Base-by-base conservation (phyloP, 805 yeast genomes). In the Sugiyamaella lignohabitans region DNA sequence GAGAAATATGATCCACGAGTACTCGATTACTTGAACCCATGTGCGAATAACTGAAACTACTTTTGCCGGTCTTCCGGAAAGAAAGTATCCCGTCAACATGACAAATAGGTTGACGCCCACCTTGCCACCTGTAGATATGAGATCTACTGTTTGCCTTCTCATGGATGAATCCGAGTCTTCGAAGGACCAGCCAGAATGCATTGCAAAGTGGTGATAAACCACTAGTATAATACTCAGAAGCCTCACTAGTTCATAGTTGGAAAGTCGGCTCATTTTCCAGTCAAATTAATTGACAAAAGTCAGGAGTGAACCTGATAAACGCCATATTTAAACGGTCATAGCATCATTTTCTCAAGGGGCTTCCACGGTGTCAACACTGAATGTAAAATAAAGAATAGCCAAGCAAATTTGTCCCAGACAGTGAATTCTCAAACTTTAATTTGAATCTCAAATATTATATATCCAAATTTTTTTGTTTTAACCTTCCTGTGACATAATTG, bases 21-120 rank as follows among this genome's bases (percentile, higher is more conserved):
- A 44, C 2, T 14, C 18, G 14, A 38, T 11, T 22, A 38, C 37
- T 5, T 35, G 42, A 20, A 44, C 18, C 47, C 47, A 44, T 2
- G 47, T 38, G 8, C 47, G 42, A 3, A 39, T 6, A 3, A 44
- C 16, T 5, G 47, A 17, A n/a, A 6, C 4, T 18, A 38, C 8
- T 17, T 22, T 38, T 5, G 37, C 42, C 2, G 37, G 43, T 18
- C 34, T 17, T 14, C 36, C 16, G 3, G 35, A 19, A 8, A 38
- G 23, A 20, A 44, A 44, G 30, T 44, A 44, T 8, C 47, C 47
- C n/a, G 47, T 22, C 37, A 44, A 5, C 5, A 44, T 38, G 34
- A 44, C 29, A 21, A 44, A 44, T 35, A 44, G 20, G 6, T 44
- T 32, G 2, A 38, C 47, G 4, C 47, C 47, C 2, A 34, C 34